Conservation (phyloP, 768 basidiomycete species). For the Polyporus arcularius region DNA sequence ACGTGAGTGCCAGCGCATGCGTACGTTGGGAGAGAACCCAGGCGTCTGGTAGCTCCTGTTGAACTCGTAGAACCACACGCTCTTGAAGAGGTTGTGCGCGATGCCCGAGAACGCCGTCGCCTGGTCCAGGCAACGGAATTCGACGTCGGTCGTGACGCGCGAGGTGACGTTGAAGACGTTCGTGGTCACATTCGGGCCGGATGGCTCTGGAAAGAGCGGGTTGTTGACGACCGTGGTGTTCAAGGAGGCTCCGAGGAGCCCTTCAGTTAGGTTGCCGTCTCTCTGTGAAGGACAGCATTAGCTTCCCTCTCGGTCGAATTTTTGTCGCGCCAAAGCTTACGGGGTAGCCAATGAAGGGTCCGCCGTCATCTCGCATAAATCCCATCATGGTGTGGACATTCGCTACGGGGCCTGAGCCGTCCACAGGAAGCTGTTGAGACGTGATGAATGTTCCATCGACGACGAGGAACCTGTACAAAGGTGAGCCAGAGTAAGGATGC, state of each 20-base stretch:
- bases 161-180: slow-evolving; percentile 50
- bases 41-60: slow-evolving; percentile 43
- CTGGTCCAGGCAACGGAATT: slow-evolving; percentile 52
- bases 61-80: slow-evolving; percentile 48
- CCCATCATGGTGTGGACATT: slow-evolving; percentile 50
- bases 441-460: slow-evolving; percentile 51
- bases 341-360: slow-evolving; percentile 46
- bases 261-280: slow-evolving; percentile 24
- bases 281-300: slow-evolving; percentile 10
- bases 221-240: slow-evolving; percentile 21
- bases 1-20: not conserved
- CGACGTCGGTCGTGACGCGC: slow-evolving; percentile 44
- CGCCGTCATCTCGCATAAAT: slow-evolving; percentile 53
- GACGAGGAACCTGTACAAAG: slow-evolving; percentile 36
- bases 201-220: slow-evolving; percentile 43
- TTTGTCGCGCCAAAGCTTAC: slow-evolving; percentile 2
- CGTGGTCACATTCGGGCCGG: slow-evolving; percentile 36
- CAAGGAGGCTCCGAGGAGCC: slow-evolving; percentile 24
- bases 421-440: slow-evolving; percentile 39
- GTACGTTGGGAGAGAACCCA: slow-evolving; percentile 44
- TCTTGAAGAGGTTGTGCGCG: slow-evolving; percentile 42
- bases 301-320: not conserved
- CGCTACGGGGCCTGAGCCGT: slow-evolving; percentile 41
- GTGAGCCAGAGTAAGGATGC: not conserved
- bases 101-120: slow-evolving; percentile 48